A percentile compares a stretch with the other conserved stretches of the same genome.
phyloP scores from a whole-genome alignment of 257 asterid species.

The Craterostigma plantagineum region DNA sequence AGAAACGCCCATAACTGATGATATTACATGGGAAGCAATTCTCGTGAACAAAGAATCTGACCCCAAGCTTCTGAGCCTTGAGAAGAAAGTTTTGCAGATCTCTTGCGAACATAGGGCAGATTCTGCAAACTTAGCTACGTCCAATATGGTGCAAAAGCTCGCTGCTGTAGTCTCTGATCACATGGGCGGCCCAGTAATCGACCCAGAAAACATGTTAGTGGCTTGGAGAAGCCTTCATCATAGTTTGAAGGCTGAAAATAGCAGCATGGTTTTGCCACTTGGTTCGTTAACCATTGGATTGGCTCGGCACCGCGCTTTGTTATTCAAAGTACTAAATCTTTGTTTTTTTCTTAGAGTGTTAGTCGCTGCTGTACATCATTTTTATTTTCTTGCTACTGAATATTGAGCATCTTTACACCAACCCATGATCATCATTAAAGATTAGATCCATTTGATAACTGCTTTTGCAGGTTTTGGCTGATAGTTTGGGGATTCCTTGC shows the following conservation, averaged over 20 bases:
- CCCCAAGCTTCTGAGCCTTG: constrained; percentile 62
- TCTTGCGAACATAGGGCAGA: constrained; percentile 34
- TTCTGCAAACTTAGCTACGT: constrained; percentile 18
- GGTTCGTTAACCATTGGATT: constrained; percentile 78
- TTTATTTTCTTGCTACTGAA: too few relatives aligned
- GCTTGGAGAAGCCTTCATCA: constrained; percentile 65
- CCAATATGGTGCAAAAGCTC: constrained; percentile 47
- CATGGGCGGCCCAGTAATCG: constrained; percentile 94
- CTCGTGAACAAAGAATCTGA: constrained; percentile 70
- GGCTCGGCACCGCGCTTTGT: constrained; percentile 96
- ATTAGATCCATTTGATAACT: too few relatives aligned
- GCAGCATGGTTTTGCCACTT: constrained; percentile 92
- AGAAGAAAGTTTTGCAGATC: constrained; percentile 56
- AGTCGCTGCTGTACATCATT: not conserved
- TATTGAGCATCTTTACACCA: too few relatives aligned
- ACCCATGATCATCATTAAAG: too few relatives aligned
- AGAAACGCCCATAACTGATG: constrained; percentile 51
- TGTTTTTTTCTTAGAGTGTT: not conserved
- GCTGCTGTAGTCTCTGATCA: constrained; percentile 63
- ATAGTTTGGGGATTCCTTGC: constrained; percentile 64
- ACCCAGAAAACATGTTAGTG: constrained; percentile 60
- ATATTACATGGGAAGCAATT: constrained; percentile 79
- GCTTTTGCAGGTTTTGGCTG: constrained; percentile 82
- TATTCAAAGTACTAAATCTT: constrained; percentile 77
- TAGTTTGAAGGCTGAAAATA: constrained; percentile 41